Evolutionary conservation across 202 grass and related monocot species (phyloP), one percentile per base, ranked within the genome.

Genomic region (Zizania palustris): DNA sequence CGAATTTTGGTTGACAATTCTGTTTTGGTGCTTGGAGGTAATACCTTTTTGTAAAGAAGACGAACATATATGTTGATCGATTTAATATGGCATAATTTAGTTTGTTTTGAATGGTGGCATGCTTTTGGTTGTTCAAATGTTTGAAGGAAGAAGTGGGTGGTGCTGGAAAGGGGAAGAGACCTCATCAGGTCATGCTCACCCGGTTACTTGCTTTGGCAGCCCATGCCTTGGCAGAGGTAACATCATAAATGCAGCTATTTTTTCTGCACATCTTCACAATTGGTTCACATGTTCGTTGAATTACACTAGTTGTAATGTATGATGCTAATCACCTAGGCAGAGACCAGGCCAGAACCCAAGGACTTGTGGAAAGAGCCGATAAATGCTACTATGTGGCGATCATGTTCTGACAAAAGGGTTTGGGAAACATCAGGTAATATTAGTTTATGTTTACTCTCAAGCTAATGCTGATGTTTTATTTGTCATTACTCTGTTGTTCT

Each of bases 161-260:
- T 12, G 42, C 60, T 64, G 60, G 63, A 49, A 94, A 82, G 67
- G 68, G 50, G 10, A 88, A 83, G 69, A 86, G 33, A 35, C 45
- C 57, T 76, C 85, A 86, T 44, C 76, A 65, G 49, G 80, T 98
- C 42, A 94, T 94, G 95, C 87, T 98, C 51, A 88, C 85, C 11
- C 85, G 72, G 28, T 36, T 98, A 66, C 91, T 91, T 19, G 66
- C 82, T 67, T 86, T 98, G 73, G 89, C 91, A 15, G 82, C 89
- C 21, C 91, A 98, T 88, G 87, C 89, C 6, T 92, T 98, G 67
- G 91, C 95, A 73, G 91, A 98, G 89, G 95, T 98, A 91, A 65
- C 51, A 40, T 72, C 69, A 35, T 55, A 75, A 65, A 73, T 54
- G 36, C 46, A 76, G 35, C 56, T 71, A 43, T 40, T 11, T 71